These are phyloP conservation scores for Plasmodium coatneyi DNA, from an alignment of 169 alveolate genomes.

Conservation along the genomic window DNA sequence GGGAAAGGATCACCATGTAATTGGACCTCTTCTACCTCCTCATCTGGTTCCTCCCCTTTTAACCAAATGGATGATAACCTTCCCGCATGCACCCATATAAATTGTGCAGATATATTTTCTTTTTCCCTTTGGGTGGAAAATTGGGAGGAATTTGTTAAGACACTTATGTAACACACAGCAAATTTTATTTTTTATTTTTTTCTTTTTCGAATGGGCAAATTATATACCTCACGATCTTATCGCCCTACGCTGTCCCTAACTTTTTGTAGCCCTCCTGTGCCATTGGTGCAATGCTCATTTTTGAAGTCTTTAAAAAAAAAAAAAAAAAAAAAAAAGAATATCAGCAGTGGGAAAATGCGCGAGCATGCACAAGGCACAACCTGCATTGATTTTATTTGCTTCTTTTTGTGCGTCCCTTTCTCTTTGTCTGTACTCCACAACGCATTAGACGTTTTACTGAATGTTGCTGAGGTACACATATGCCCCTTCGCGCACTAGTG, in stretches of 20 bases:
- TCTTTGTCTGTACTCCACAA: not conserved
- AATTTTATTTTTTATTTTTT: not conserved
- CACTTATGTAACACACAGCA: not conserved
- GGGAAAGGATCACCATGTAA: not conserved
- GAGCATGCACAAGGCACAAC: not conserved
- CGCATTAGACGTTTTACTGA: not conserved
- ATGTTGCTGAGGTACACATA: not conserved
- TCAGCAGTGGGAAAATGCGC: not conserved
- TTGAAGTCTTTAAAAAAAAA: not conserved
- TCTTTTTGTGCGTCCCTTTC: not conserved
- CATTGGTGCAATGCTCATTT: not conserved
- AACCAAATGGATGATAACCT: not conserved
- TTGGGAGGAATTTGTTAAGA: not conserved
- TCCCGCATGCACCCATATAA: not conserved
- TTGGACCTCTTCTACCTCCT: not conserved
- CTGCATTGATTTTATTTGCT: not conserved
- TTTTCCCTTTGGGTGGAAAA: not conserved
- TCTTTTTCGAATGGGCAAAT: not conserved
- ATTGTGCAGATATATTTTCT: not conserved
- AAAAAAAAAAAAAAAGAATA: not conserved
- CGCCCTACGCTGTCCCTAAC: not conserved
- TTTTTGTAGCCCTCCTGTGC: not conserved
- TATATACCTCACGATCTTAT: not conserved
- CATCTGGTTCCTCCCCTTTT: not conserved
- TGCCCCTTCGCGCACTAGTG: not conserved